Evolutionary conservation across 1,284 basidiomycete genomes (phyloP), one percentile per base, ranked within the genome.

Genomic region (Cryptococcus sp.): DNA sequence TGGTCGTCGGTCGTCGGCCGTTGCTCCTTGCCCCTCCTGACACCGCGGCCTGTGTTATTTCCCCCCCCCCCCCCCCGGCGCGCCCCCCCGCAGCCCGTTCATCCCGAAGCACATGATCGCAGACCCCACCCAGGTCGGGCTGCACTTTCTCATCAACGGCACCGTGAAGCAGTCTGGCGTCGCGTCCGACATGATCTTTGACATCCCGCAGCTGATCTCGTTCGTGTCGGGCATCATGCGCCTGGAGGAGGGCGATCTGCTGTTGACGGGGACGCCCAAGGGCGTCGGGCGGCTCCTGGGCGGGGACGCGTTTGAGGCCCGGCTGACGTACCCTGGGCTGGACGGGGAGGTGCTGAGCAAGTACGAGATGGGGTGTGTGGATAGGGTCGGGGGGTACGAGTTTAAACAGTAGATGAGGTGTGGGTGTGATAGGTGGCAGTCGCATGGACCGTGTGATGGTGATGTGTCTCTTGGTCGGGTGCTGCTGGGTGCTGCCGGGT

Each of bases 181-280:
- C 37, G 94, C 94, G 1, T 76, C 79, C 24, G 88, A 95, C 74
- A 97, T 98, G 95, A 89, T 98, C 61, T 95, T 95, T 80, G 82
- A 82, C 46, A 91, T 98, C 45, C 91, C 94, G 1, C 81, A 84
- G n/a, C 82, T 98, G 53, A 88, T 98, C 65, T 84, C 89, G 64
- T 92, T 96, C 69, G 83, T 96, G 47, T 94, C 92, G 2, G 88
- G 88, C 16, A 96, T 98, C 76, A 98, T 98, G 93, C 87, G 86
- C 0, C 82, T 98, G 18, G 92, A 97, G 88, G 89, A 92, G 75
- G 89, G 89, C n/a, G 91, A 94, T 67, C 78, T 93, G 15, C 79
- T 94, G 56, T 80, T 94, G 24, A 94, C 91, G 1, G 90, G 77
- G 56, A 98, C 94, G 2, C 95, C 95, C 0, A 83, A 87, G 0